Evolutionary conservation across 345 rosid species (phyloP), one percentile per base, ranked within the genome.

Genomic region (Eucalyptus caleyi): DNA sequence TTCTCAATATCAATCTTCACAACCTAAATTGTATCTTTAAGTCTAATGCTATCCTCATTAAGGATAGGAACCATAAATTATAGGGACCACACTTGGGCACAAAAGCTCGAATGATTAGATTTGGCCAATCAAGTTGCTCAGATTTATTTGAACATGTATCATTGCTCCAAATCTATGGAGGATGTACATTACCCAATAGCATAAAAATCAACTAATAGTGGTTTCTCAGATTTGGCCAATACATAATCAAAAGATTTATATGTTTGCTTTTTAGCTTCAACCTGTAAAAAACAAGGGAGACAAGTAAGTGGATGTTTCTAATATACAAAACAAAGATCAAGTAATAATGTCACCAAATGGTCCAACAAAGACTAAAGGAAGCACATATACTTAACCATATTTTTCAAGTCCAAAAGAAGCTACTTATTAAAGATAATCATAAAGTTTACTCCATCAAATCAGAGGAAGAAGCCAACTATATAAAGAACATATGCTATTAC

Each of bases 1-100:
- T 95, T 97, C 93, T 97, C 96, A 6, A 96, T 94, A 91, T 97
- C 99, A 4, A 97, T 95, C 93, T 97, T 97, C 83, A 96, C 98
- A 89, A 97, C 94, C 87, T 90, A 92, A 89, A 96, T 93, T 89
- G 92, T 93, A 91, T 97, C 97, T 91, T 93, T 94, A 87, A 96
- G 91, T 37, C 93, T 91, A 86, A 89, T 89, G 92, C 97, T 91
- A 67, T 96, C 99, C 94, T 96, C 95, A 88, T 93, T 88, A 27
- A 97, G 97, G 92, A 95, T 89, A 6, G 99, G 97, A 91, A 93
- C 95, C 99, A 96, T 97, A 91, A 95, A 92, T 91, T 97, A 81
- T 97, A 96, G 82, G 99, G 99, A 72, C 99, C 99, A 86, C 99
- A 97, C 99, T 99, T 96, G 92, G 59, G 91, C 90, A 93, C 19